Conservation (phyloP, 2,329 filamentous ascomycete species). For the Myotisia sp. region DNA sequence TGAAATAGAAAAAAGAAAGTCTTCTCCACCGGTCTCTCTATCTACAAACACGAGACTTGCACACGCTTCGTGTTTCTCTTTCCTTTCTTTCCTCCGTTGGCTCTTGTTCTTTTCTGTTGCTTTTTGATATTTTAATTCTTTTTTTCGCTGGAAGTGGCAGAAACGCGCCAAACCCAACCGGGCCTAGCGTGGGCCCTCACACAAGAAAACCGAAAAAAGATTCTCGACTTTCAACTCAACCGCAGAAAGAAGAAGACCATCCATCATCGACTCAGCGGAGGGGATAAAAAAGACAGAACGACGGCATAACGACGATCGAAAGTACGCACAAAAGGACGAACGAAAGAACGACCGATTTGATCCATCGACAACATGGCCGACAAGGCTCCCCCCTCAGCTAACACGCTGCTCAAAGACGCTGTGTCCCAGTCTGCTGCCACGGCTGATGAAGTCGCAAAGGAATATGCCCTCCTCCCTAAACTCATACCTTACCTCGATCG, state of each 20-base stretch:
- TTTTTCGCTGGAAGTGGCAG: not conserved
- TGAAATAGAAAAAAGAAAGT: not conserved
- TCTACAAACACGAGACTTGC: too few species aligned
- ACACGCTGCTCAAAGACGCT: constrained; percentile 36
- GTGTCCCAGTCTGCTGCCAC: constrained; percentile 30
- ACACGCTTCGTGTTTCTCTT: not conserved
- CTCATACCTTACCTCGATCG: constrained; percentile 86
- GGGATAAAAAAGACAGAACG: not conserved
- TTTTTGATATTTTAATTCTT: not conserved
- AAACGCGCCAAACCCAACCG: constrained; percentile 3
- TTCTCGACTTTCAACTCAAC: too few species aligned
- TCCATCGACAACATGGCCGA: constrained; percentile 36
- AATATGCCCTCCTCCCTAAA: constrained; percentile 73
- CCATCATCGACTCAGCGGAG: constrained; percentile 4
- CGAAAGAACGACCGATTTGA: not conserved
- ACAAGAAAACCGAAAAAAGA: constrained; percentile 5
- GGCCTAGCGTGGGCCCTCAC: constrained; percentile 7
- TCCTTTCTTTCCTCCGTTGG: not conserved
- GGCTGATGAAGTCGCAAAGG: constrained; percentile 45
- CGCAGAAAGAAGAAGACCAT: not conserved
- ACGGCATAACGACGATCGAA: not conserved
- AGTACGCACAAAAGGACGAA: not conserved
- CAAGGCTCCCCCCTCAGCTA: constrained; percentile 35
- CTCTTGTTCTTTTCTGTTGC: not conserved
- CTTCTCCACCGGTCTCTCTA: not conserved